Conservation (phyloP, 1,139 yeast genomes). For the Yamadazyma diospyri region DNA sequence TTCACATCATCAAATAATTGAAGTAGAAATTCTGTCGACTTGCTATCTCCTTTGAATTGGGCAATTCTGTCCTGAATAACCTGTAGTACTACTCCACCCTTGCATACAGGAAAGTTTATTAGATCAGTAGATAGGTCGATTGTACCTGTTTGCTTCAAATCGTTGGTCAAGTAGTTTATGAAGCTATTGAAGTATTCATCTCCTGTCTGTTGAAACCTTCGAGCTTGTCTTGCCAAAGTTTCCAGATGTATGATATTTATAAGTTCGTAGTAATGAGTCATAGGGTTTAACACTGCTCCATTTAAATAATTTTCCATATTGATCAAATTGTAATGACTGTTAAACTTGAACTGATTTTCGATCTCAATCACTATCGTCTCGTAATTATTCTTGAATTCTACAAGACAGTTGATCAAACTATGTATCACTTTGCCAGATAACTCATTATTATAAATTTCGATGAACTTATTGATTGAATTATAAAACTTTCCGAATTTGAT, state of each 20-base stretch:
- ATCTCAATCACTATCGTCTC: conserved; percentile 49
- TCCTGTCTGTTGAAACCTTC: conserved; percentile 20
- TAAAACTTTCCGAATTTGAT: conserved; percentile 63
- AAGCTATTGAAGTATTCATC: conserved; percentile 28
- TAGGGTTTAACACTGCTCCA: conserved; percentile 26
- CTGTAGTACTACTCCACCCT: conserved; percentile 65
- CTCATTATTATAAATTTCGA: conserved; percentile 51
- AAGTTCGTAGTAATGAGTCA: conserved; percentile 60
- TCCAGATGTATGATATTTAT: conserved; percentile 43
- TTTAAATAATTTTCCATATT: conserved; percentile 30
- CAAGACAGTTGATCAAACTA: conserved; percentile 60
- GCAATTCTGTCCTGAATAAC: conserved; percentile 58
- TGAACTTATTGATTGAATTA: conserved; percentile 51
- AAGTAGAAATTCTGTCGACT: conserved; percentile 49
- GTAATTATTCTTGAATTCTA: conserved; percentile 44
- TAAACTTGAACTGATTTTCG: conserved; percentile 51
- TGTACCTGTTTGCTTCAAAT: conserved; percentile 37
- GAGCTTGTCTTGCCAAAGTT: conserved; percentile 21
- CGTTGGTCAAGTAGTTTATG: conserved; percentile 39
- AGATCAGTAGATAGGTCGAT: conserved; percentile 51
- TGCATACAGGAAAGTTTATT: conserved; percentile 52
- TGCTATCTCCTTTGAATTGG: conserved; percentile 63
- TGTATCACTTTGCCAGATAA: conserved; percentile 73
- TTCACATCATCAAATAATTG: conserved; percentile 59
- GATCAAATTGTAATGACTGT: conserved; percentile 34